These are phyloP conservation scores for Citrus trifoliata DNA, from an alignment of 345 rosid genomes.

Conservation along the genomic window DNA sequence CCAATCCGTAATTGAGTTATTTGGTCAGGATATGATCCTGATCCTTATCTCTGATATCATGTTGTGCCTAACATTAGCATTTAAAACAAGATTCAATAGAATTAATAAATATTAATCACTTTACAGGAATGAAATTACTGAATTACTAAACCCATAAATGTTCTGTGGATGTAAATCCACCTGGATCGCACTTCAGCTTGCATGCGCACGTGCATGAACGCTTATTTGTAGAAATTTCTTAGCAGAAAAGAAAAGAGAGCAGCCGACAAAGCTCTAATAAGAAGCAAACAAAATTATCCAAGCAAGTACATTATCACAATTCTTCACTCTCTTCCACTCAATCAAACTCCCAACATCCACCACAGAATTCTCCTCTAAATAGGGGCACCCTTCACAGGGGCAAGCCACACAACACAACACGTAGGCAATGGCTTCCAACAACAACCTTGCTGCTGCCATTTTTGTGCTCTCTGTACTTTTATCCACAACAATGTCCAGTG, in stretches of 20 bases:
- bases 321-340: conserved; percentile 39
- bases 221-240: neutral
- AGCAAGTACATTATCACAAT: conserved; percentile 17
- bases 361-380: conserved; percentile 41
- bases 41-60: neutral
- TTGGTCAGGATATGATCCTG: accelerated
- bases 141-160: no score
- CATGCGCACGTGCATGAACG: no score
- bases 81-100: no score
- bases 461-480: conserved; percentile 35
- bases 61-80: no score
- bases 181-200: no score
- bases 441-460: conserved; percentile 16
- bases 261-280: neutral
- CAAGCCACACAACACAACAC: neutral
- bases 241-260: neutral
- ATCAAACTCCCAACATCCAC: conserved; percentile 22
- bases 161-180: neutral
- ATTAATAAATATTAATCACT: no score
- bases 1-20: no score
- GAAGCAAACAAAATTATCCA: conserved; percentile 32
- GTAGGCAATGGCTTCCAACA: conserved; percentile 41
- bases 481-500: conserved; percentile 24
- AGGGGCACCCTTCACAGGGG: neutral
- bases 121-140: neutral